Evolutionary conservation across 202 grass and related monocot species (phyloP), one percentile per base, ranked within the genome.

Genomic region (Sporobolus alterniflorus): DNA sequence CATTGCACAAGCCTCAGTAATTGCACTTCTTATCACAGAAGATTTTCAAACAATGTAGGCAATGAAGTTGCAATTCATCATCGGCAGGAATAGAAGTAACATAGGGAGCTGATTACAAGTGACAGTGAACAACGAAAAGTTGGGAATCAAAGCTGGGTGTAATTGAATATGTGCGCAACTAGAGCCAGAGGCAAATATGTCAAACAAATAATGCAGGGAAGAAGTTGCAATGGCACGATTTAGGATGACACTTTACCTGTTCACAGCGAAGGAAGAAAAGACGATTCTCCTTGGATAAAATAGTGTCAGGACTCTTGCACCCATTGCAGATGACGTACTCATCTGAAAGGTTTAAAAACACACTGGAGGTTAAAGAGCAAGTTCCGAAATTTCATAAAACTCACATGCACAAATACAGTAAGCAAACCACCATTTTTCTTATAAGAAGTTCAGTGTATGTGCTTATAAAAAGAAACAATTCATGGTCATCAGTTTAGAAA

Each of bases 291-390:
- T 87, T 97, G 2, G 86, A 83, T 26, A 93, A 62, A 61, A 89
- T 91, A 21, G 86, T 93, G 36, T 96, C 88, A 21, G 80, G 86
- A 63, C 86, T 89, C 78, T 97, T 97, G 69, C 94, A 97, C n/a
- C 88, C 91, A 69, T 91, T 87, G 77, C 94, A 97, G 30, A 93
- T 89, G 29, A 90, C 91, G 44, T 97, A 97, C 31, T 91, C 88
- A 83, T 84, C 90, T 85, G 76, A 81, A 69, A 87, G 33, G 20
- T 26, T 31, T 31, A 84, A 77, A 51, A 52, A 39, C 5, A 30
- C 22, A 4, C 9, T 47, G 0, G 28, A 11, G 46, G 40, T 46
- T 11, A 72, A 10, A 72, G 15, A 55, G 63, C 4, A 11, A 67
- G 47, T 63, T 71, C 51, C 60, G 4, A 15, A 30, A 88, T 9